Percentiles rank a stretch among this genome's conserved stretches.
phyloP scores from a whole-genome alignment of 1,284 basidiomycete genomes.

The Psilocybe mexicana region DNA sequence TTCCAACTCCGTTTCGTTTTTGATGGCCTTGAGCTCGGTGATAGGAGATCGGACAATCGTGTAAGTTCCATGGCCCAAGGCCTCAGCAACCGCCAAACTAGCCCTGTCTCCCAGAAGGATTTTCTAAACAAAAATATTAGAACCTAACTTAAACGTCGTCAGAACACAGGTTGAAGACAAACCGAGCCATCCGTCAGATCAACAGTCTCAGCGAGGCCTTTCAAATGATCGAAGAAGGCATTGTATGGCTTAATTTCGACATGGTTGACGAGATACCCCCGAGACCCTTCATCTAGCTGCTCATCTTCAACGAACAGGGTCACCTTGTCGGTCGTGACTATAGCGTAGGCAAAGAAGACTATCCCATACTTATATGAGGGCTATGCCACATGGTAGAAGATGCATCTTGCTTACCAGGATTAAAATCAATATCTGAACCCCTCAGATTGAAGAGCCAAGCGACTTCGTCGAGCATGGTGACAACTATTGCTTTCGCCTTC shows the following conservation, averaged over 20 bases:
- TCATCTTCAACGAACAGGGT: slow-evolving; percentile 74
- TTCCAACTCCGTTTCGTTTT: slow-evolving; percentile 84
- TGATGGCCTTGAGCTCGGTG: slow-evolving; percentile 85
- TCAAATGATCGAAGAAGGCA: slow-evolving; percentile 63
- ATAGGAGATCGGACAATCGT: slow-evolving; percentile 73
- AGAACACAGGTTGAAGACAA: slow-evolving; percentile 11
- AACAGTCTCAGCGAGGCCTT: slow-evolving; percentile 48
- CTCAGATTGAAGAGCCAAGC: slow-evolving; percentile 96
- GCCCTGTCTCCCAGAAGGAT: slow-evolving; percentile 73
- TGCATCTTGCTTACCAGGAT: slow-evolving; percentile 52
- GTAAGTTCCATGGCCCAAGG: slow-evolving; percentile 65
- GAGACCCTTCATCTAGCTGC: slow-evolving; percentile 62
- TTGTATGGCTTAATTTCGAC: slow-evolving; percentile 77
- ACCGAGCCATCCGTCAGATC: slow-evolving; percentile 47
- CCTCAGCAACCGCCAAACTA: slow-evolving; percentile 77
- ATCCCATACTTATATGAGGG: slow-evolving; percentile 7
- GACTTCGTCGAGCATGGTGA: slow-evolving; percentile 86
- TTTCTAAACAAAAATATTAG: slow-evolving; percentile 27
- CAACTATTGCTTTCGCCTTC: slow-evolving; percentile 68
- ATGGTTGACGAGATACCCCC: slow-evolving; percentile 56
- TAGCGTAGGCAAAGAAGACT: slow-evolving; percentile 93
- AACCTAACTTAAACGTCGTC: not conserved
- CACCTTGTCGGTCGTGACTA: slow-evolving; percentile 69
- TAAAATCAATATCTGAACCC: slow-evolving; percentile 91
- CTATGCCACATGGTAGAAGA: not conserved